Evolutionary conservation across 306 rosid species (phyloP).

Genomic region (Glycine soja): DNA sequence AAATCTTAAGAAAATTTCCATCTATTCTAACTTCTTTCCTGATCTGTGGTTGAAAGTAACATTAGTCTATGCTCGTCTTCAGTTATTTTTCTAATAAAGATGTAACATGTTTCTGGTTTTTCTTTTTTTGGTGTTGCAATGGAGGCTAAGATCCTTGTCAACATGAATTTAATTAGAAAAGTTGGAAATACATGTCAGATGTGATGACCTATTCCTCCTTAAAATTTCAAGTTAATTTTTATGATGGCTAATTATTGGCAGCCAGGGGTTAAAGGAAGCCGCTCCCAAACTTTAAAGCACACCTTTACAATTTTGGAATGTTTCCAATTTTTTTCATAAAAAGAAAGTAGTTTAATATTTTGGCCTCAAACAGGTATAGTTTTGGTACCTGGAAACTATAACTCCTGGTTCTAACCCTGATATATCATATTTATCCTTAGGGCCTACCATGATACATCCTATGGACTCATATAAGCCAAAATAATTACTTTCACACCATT

Average conservation of each 20-base stretch:
- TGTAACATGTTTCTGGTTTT: not conserved
- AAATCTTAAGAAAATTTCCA: not conserved
- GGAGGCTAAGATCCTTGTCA: not conserved
- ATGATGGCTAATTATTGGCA: conserved; percentile 7
- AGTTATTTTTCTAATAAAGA: not conserved
- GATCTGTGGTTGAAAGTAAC: not conserved
- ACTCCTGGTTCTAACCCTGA: not conserved
- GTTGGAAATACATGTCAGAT: not conserved
- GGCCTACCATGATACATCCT: not conserved
- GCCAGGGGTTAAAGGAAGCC: not conserved
- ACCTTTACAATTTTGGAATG: not conserved
- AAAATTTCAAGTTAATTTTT: not conserved
- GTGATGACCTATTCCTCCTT: not conserved
- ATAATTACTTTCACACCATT: too few species aligned
- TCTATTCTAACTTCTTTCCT: not conserved
- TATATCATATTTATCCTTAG: not conserved
- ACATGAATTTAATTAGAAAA: not conserved
- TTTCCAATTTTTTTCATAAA: not conserved
- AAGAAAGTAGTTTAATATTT: not conserved
- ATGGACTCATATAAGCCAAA: too few species aligned
- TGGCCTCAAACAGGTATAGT: not conserved
- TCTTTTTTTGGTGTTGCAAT: not conserved
- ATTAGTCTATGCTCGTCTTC: not conserved
- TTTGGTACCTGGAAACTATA: conserved; percentile 19
- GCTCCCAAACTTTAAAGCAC: not conserved